Conservation (phyloP, 2,329 filamentous ascomycete genomes). For the Orbilia oligospora region DNA sequence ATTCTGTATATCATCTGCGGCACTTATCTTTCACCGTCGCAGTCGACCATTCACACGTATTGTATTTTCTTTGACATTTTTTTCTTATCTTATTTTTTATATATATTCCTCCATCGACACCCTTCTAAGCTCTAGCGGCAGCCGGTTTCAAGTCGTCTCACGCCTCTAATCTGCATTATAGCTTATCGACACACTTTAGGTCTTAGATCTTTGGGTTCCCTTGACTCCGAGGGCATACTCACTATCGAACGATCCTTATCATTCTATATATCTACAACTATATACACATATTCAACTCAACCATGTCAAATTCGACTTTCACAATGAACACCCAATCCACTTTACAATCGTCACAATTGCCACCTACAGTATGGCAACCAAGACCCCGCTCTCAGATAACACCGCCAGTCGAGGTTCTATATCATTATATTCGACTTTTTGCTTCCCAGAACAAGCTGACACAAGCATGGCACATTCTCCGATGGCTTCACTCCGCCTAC, state of each 20-base stretch:
- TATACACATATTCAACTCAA: constrained; percentile 2
- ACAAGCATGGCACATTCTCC: constrained; percentile 55
- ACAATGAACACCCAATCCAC: constrained; percentile 30
- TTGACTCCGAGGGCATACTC: constrained; percentile 57
- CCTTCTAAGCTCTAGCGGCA: constrained; percentile 36
- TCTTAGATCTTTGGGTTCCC: constrained; percentile 52
- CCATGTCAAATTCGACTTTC: constrained; percentile 40
- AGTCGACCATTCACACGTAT: constrained; percentile 58
- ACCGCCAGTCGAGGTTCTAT: constrained; percentile 57
- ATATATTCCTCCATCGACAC: constrained; percentile 36
- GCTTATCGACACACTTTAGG: constrained; percentile 35
- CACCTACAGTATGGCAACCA: constrained; percentile 58
- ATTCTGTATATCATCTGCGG: constrained; percentile 47
- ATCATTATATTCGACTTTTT: constrained; percentile 60
- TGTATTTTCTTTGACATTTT: constrained; percentile 48
- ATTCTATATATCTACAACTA: not conserved
- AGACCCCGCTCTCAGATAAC: constrained; percentile 56
- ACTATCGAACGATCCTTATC: constrained; percentile 20
- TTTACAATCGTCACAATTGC: constrained; percentile 48
- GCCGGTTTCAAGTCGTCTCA: constrained; percentile 38
- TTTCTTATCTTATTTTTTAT: constrained; percentile 39
- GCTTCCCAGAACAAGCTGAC: constrained; percentile 56
- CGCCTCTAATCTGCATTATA: constrained; percentile 45
- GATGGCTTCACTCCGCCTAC: constrained; percentile 57
- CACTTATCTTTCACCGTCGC: constrained; percentile 41